Percentiles rank a stretch among this genome's conserved stretches.
Evolutionary conservation across 305 asterid genomes (phyloP).

Genomic region (Solanum hybrid): DNA sequence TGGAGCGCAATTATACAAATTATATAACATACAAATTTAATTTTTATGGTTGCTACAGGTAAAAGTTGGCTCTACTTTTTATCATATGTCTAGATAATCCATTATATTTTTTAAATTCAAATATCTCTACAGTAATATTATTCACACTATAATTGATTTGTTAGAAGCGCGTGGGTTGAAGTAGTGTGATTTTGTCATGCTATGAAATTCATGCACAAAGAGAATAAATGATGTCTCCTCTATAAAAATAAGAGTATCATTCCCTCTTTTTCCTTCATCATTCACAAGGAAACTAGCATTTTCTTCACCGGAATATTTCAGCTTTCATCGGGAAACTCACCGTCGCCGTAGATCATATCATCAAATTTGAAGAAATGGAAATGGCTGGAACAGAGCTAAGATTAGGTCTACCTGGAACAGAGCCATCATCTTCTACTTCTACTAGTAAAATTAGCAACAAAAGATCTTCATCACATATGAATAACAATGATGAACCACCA

Average conservation of each 20-base stretch:
- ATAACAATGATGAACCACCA: conserved; percentile 18
- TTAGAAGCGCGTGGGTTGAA: conserved; percentile 17
- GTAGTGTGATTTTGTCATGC: conserved; percentile 8
- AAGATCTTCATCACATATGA: conserved; percentile 43
- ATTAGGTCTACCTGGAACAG: conserved; percentile 50
- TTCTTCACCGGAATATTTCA: background rate
- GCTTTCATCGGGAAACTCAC: background rate
- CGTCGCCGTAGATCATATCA: background rate
- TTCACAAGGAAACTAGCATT: conserved; percentile 5
- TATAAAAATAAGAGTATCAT: conserved; percentile 21
- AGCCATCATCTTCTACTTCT: background rate
- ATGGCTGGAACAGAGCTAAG: conserved; percentile 33
- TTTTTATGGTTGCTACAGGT: no score
- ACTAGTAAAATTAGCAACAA: conserved; percentile 25
- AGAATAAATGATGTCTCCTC: conserved; percentile 25
- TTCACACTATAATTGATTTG: background rate
- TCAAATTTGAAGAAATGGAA: background rate
- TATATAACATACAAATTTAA: no score
- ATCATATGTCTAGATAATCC: fast-evolving
- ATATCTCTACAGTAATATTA: no score
- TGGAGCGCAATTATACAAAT: no score
- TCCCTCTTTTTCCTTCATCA: conserved; percentile 7
- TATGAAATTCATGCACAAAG: conserved; percentile 34
- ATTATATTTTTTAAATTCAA: background rate
- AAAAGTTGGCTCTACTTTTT: no score